Conservation (phyloP, 768 basidiomycete species). For the Kwoniella pini region DNA sequence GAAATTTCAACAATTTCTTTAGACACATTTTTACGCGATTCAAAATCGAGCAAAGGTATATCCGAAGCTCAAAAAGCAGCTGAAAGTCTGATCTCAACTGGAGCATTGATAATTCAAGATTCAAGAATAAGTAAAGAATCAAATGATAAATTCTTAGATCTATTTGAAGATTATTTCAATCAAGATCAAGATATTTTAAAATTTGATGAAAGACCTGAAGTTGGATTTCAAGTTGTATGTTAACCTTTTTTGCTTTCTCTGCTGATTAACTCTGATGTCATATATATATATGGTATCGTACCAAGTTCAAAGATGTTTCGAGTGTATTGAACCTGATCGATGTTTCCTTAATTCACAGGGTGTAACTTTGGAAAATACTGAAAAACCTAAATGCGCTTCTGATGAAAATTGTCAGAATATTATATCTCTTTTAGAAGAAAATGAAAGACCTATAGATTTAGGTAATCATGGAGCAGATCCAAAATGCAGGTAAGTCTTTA, state of each 20-base stretch:
- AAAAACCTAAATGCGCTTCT: conserved; percentile 64
- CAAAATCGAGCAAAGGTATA: conserved; percentile 22
- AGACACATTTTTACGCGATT: conserved; percentile 38
- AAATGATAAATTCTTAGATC: conserved; percentile 78
- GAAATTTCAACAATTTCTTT: conserved; percentile 40
- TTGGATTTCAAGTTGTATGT: conserved; percentile 71
- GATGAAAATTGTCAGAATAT: conserved; percentile 78
- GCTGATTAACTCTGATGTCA: too few species aligned
- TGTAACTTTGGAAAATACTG: conserved; percentile 93
- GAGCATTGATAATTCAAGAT: conserved; percentile 82
- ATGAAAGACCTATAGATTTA: conserved; percentile 78
- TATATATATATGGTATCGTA: too few species aligned
- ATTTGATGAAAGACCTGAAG: conserved; percentile 78
- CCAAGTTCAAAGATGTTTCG: too few species aligned
- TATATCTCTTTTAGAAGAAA: conserved; percentile 72
- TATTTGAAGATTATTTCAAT: conserved; percentile 90
- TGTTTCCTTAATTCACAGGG: conserved; percentile 63
- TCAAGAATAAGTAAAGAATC: conserved; percentile 79
- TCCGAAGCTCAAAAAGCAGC: conserved; percentile 64
- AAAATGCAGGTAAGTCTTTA: conserved; percentile 69
- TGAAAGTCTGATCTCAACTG: conserved; percentile 75
- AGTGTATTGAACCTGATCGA: too few species aligned
- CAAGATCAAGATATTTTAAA: conserved; percentile 66
- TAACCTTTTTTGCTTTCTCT: neutral
- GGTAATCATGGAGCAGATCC: conserved; percentile 70